These are phyloP conservation scores for Garcia nutans DNA, from an alignment of 345 rosid genomes.

Conservation along the genomic window DNA sequence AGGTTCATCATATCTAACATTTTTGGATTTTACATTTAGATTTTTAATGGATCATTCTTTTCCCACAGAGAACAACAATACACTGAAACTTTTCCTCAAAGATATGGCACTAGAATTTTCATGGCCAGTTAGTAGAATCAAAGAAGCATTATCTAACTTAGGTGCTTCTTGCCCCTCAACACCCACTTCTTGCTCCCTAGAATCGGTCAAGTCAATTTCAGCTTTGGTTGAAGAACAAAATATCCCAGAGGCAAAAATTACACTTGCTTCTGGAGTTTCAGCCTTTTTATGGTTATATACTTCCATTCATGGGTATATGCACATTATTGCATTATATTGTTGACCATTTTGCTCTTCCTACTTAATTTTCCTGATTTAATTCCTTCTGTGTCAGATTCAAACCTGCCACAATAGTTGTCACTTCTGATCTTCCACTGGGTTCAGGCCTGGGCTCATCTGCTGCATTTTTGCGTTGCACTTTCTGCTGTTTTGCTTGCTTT, in stretches of 20 bases:
- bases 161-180: constrained; percentile 44
- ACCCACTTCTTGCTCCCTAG: constrained; percentile 57
- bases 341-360: neutral
- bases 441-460: constrained; percentile 97
- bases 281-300: constrained; percentile 92
- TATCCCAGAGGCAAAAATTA: constrained; percentile 63
- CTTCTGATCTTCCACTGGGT: constrained; percentile 84
- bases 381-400: constrained; percentile 49
- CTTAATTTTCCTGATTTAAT: constrained; percentile 18
- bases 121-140: constrained; percentile 68
- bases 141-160: constrained; percentile 48
- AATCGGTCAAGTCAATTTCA: constrained; percentile 43
- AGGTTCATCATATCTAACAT: neutral
- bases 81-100: constrained; percentile 56
- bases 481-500: constrained; percentile 67
- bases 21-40: neutral
- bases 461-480: constrained; percentile 72
- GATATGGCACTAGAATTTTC: constrained; percentile 68
- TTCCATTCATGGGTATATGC: constrained; percentile 73
- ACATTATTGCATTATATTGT: neutral
- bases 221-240: constrained; percentile 66
- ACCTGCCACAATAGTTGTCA: constrained; percentile 67
- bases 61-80: constrained; percentile 49
- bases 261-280: constrained; percentile 65
- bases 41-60: constrained; percentile 16